Evolutionary conservation across 2,329 filamentous ascomycete species (phyloP).

Genomic region (Ophiognomonia clavigignenti-juglandacearum): DNA sequence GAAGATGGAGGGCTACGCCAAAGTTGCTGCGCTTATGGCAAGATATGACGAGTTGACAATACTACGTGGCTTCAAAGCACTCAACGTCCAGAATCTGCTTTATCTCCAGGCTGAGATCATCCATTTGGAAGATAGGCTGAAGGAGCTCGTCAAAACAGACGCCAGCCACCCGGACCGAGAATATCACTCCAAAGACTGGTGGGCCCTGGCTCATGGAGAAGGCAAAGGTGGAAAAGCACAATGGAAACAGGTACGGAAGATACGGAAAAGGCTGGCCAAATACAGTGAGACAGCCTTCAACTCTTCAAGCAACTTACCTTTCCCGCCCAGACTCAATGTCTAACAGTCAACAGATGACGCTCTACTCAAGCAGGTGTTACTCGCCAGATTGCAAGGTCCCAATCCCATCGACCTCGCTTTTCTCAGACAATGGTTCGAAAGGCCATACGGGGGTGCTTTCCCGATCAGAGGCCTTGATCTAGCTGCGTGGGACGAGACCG

Average conservation of each 20-base stretch:
- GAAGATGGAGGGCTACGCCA: conserved; percentile 21
- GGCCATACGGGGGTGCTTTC: conserved; percentile 18
- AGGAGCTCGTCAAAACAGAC: conserved; percentile 12
- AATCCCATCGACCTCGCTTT: conserved; percentile 9
- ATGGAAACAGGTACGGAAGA: conserved; percentile 18
- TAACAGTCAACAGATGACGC: conserved; percentile 6
- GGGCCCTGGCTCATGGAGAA: conserved; percentile 14
- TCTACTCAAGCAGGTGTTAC: conserved; percentile 4
- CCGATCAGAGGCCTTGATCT: conserved; percentile 20
- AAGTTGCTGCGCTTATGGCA: conserved; percentile 23
- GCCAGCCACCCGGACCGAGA: conserved; percentile 2
- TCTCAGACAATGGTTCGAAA: conserved; percentile 19
- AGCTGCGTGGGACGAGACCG: conserved; percentile 15
- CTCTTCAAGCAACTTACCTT: neutral
- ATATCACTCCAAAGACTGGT: conserved; percentile 18
- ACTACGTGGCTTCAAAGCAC: conserved; percentile 22
- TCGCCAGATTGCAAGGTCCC: conserved; percentile 8
- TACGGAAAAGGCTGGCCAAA: conserved; percentile 18
- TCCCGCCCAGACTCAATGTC: too few species aligned
- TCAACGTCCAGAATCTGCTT: conserved; percentile 24
- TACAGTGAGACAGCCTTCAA: conserved; percentile 18
- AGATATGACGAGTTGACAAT: conserved; percentile 22
- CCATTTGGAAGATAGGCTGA: conserved; percentile 20
- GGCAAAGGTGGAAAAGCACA: conserved; percentile 17
- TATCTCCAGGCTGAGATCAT: conserved; percentile 26